Base-by-base conservation (phyloP, 306 rosid species). In the Gastrolobium villosum region DNA sequence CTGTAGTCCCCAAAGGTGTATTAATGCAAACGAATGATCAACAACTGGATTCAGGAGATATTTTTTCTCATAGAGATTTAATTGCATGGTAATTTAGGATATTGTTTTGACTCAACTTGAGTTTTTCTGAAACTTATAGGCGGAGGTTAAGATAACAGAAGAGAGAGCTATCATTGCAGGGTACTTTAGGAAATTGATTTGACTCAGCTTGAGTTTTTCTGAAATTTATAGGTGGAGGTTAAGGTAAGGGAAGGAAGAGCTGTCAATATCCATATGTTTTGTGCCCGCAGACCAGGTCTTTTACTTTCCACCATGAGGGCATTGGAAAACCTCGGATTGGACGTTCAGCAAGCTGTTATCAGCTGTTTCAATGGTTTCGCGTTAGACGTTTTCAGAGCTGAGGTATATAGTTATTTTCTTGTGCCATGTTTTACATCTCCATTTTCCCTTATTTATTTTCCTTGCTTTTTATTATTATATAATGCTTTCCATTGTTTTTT, bases 361-460 rank as follows among this genome's bases (percentile, higher is more conserved):
- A 92, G 97, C 77, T 92, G 96, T 80, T 92, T 92, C 88, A 88
- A 92, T 82, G 97, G 96, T 15, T 92, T 92, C 72, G 91, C 93
- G 70, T 81, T 92, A 68, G 97, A 92, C 44, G 87, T 92, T 55
- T 90, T 89, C 79, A 88, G 90, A 39, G 96, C 97, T 10, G 97
- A 92, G 97, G 97, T 92, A 59, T 45, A 74, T 40, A 60, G 9
- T 72, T 49, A n/a, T 74, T 68, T 48, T 5, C 34, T 43, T 31
- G 15, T 36, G n/a, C 45, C 39, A 10, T 48, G 41, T 7, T 32
- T 34, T 45, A 20, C 9, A 36, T 5, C 35, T 30, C 11, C 8
- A 26, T 10, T 10, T 44, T 64, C 26, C 50, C 9, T 37, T 3
- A 60, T n/a, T 10, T 2, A 50, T 41, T 48, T 62, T 32, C 53